Evolutionary conservation across 768 basidiomycete genomes (phyloP).

Genomic region (Termitomyces sp.): DNA sequence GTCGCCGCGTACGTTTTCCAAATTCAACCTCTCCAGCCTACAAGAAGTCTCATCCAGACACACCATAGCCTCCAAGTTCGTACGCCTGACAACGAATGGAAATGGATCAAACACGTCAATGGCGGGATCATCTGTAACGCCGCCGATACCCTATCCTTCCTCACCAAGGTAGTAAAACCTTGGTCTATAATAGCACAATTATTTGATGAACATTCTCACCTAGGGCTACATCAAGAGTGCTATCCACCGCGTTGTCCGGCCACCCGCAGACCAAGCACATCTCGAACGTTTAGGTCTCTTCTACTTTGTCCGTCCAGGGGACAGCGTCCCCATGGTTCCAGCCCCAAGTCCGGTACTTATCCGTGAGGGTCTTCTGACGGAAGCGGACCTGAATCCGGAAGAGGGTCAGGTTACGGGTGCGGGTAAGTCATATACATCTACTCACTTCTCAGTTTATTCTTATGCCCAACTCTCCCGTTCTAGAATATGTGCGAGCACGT

Average conservation of each 20-base stretch:
- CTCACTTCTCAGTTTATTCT: too few species aligned
- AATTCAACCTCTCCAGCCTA: background rate
- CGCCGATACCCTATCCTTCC: conserved; percentile 29
- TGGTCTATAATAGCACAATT: background rate
- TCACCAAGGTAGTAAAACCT: conserved; percentile 23
- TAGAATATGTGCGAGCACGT: conserved; percentile 11
- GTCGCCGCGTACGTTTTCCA: conserved; percentile 5
- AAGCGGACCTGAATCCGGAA: conserved; percentile 9
- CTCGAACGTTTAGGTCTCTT: conserved; percentile 41
- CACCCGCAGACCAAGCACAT: conserved; percentile 41
- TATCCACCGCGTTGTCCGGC: conserved; percentile 46
- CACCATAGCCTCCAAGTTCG: conserved; percentile 32
- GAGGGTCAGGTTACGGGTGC: background rate
- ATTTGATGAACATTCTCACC: background rate
- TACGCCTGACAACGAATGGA: conserved; percentile 30
- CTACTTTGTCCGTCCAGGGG: conserved; percentile 42
- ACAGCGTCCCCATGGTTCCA: conserved; percentile 35
- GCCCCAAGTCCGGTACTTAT: conserved; percentile 39
- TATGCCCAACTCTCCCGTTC: background rate
- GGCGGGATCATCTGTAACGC: conserved; percentile 32
- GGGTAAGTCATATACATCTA: background rate
- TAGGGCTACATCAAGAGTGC: conserved; percentile 45
- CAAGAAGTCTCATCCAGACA: background rate
- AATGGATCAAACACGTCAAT: conserved; percentile 29
- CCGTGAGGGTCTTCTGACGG: conserved; percentile 27